Evolutionary conservation across 352 stramenopile species (phyloP), one percentile per base, ranked within the genome.

Genomic region (Globisporangium cederbergense): DNA sequence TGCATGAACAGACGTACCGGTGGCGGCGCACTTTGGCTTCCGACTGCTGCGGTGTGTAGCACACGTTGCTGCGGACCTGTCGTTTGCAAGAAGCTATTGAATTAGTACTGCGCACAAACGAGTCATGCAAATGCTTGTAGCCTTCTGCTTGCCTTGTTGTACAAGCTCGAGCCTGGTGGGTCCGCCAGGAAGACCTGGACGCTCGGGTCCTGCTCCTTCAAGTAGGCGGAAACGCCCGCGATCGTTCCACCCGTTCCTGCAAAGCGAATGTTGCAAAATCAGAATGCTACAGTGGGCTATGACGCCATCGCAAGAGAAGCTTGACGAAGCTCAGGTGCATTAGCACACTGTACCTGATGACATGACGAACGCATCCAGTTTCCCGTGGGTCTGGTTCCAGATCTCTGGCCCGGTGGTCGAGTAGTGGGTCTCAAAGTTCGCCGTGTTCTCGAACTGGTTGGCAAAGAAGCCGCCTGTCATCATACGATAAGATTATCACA

Each of bases 371-470:
- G 96, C 97, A 69, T 99, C 93, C 8, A 99, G 53, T 3, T 84
- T 81, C 25, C 89, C 91, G n/a, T 88, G 69, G 1, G 93, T 92
- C 66, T 99, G 95, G 36, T 70, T 64, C 86, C 89, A 98, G 67
- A 99, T 98, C 81, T 99, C 98, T 1, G 90, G 97, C 0, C 95
- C 98, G 0, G 97, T 99, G 13, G 83, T 92, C 7, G 74, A 58
- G 68, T 98, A 98, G 78, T 99, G 97, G 13, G 89, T 96, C 6
- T 94, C 75, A 25, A 93, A 96, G 81, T 99, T 99, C 32, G 95
- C 86, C 25, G 85, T 79, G 75, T 99, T 99, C 64, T 99, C 97
- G 72, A 99, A 99, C 72, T 99, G 98, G 71, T 99, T 91, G 42
- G 97, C 90, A 73, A 99, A 99, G 60, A 97, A 95, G 8, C 89